These are phyloP conservation scores for Meira miltonrushii DNA, from an alignment of 1,284 basidiomycete species.

Conservation along the genomic window DNA sequence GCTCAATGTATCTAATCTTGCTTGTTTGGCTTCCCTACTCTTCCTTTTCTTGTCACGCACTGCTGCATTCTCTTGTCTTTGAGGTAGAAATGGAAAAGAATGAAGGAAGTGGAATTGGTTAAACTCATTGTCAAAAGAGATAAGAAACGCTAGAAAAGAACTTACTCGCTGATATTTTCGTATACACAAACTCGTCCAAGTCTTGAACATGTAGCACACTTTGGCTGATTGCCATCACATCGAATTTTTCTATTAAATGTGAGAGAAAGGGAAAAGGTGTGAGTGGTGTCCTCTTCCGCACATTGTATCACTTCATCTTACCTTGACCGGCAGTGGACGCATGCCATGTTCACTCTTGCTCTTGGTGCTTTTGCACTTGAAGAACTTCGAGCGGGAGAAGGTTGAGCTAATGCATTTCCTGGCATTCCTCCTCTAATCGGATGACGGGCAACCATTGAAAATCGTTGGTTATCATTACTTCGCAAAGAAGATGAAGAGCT, in stretches of 20 bases:
- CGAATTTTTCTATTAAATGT: neutral
- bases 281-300: neutral
- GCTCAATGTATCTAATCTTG: neutral
- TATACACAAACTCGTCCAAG: conserved; percentile 3
- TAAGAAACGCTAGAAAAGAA: neutral
- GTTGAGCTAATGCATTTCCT: too few relatives aligned
- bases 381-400: too few relatives aligned
- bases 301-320: neutral
- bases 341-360: conserved; percentile 5
- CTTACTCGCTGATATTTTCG: conserved; percentile 9
- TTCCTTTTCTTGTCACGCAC: conserved; percentile 1
- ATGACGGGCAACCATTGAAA: too few relatives aligned
- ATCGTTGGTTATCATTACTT: too few relatives aligned
- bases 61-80: conserved; percentile 3
- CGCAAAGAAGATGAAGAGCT: too few relatives aligned
- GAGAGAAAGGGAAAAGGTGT: neutral
- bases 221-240: conserved; percentile 3
- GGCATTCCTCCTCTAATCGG: too few relatives aligned
- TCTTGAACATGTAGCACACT: conserved; percentile 4
- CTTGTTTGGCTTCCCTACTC: conserved; percentile 9
- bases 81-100: neutral
- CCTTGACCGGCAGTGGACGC: neutral
- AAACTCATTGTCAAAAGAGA: conserved; percentile 1
- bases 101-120: neutral
- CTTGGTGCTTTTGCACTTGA: neutral